Conservation (phyloP, 768 basidiomycete species). For the Hericium alpestre region DNA sequence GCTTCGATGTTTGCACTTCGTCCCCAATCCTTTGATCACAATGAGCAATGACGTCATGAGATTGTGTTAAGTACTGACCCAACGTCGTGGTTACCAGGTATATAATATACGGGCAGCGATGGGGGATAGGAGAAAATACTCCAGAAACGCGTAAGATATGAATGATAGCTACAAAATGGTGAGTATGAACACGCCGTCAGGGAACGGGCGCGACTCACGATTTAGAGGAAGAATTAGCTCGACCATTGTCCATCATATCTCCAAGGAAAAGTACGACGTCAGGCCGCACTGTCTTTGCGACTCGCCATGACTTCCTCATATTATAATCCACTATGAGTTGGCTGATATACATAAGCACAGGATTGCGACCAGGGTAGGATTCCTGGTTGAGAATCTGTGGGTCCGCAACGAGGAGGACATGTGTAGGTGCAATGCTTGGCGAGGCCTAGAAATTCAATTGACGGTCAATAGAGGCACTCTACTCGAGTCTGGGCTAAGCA, state of each 20-base stretch:
- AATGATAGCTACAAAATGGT: slow-evolving; percentile 49
- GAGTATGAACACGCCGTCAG: background rate
- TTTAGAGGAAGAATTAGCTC: slow-evolving; percentile 46
- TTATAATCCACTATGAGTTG: slow-evolving; percentile 70
- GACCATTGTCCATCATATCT: slow-evolving; percentile 86
- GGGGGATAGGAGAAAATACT: slow-evolving; percentile 50
- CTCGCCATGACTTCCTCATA: slow-evolving; percentile 77
- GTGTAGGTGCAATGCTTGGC: slow-evolving; percentile 14
- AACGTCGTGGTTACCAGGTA: slow-evolving; percentile 89
- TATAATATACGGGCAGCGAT: slow-evolving; percentile 48
- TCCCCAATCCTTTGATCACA: slow-evolving; percentile 19
- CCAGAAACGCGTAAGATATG: slow-evolving; percentile 57
- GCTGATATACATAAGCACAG: slow-evolving; percentile 45
- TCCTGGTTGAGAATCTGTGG: slow-evolving; percentile 74
- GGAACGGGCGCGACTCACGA: slow-evolving; percentile 46
- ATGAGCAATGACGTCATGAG: background rate
- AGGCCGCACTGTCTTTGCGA: slow-evolving; percentile 46
- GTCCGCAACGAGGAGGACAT: slow-evolving; percentile 78
- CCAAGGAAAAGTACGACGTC: slow-evolving; percentile 77
- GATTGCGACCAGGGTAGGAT: slow-evolving; percentile 56
- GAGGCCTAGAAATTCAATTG: background rate
- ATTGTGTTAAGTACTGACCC: slow-evolving; percentile 34
- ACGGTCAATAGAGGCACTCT: background rate
- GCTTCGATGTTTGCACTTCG: slow-evolving; percentile 15
- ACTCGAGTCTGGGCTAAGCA: background rate